Conservation (phyloP, 257 asterid genomes). For the Ajuga chamaepitys region DNA sequence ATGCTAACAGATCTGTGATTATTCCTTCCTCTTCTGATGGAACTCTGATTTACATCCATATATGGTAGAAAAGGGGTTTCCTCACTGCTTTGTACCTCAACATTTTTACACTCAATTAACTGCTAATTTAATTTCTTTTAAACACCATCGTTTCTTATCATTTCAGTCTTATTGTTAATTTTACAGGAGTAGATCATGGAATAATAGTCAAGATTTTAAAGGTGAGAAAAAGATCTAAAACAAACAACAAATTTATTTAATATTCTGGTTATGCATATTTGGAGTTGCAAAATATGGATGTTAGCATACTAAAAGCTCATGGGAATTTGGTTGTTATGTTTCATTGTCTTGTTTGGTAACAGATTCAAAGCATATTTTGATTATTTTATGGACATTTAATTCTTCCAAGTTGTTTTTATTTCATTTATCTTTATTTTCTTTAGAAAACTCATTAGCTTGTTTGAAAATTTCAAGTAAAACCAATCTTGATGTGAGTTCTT, state of each 20-base stretch:
- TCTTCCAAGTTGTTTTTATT: slow-evolving; percentile 8
- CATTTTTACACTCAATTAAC: background rate
- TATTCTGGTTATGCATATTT: background rate
- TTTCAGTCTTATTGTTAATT: background rate
- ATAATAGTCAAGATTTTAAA: background rate
- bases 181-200: background rate
- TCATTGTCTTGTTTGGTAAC: slow-evolving; percentile 15
- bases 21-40: background rate
- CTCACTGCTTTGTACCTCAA: background rate
- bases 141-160: too few relatives aligned
- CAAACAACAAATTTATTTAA: too few relatives aligned
- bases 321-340: slow-evolving; percentile 18
- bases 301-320: background rate
- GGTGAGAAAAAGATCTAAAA: slow-evolving; percentile 12
- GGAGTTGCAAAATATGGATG: background rate
- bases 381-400: slow-evolving; percentile 19
- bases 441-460: background rate
- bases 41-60: background rate
- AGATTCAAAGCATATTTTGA: slow-evolving; percentile 7
- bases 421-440: background rate
- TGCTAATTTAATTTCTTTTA: background rate
- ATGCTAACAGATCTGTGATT: slow-evolving; percentile 23
- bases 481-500: background rate
- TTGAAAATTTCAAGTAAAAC: slow-evolving; percentile 5
- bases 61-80: background rate